Evolutionary conservation across 1,139 yeast genomes (phyloP).

Genomic region (Pichiaceae sp.): DNA sequence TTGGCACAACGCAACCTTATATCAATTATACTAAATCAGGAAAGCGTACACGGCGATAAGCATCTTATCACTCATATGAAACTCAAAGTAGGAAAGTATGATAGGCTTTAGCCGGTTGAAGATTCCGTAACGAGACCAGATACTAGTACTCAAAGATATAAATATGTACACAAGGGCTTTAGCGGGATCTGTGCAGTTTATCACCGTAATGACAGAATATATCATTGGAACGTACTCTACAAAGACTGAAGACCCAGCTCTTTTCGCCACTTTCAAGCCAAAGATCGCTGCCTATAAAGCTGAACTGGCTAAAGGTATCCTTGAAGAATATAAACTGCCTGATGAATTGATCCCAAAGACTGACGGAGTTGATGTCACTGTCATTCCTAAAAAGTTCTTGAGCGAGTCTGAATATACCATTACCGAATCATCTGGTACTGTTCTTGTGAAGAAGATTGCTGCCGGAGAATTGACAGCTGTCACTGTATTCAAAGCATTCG

Average conservation of each 20-base stretch:
- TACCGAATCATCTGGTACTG: conserved; percentile 28
- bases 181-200: too few relatives aligned
- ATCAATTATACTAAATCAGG: too few relatives aligned
- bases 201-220: background rate
- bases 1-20: too few relatives aligned
- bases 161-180: too few relatives aligned
- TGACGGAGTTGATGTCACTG: conserved; percentile 24
- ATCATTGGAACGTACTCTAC: conserved; percentile 4
- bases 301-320: conserved; percentile 11
- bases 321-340: conserved; percentile 17
- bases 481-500: conserved; percentile 43
- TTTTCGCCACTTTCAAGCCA: conserved; percentile 15
- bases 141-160: too few relatives aligned
- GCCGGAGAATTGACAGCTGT: conserved; percentile 31
- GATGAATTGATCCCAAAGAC: conserved; percentile 12
- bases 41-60: too few relatives aligned
- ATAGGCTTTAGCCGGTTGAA: too few relatives aligned
- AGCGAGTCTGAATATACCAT: conserved; percentile 26
- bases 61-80: too few relatives aligned
- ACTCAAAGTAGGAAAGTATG: too few relatives aligned
- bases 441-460: conserved; percentile 29
- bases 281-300: conserved; percentile 17
- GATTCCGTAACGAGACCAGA: too few relatives aligned
- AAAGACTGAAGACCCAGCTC: conserved; percentile 13
- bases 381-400: conserved; percentile 27